Evolutionary conservation across 2,329 filamentous ascomycete species (phyloP).

Genomic region (Stagonosporopsis vannaccii): DNA sequence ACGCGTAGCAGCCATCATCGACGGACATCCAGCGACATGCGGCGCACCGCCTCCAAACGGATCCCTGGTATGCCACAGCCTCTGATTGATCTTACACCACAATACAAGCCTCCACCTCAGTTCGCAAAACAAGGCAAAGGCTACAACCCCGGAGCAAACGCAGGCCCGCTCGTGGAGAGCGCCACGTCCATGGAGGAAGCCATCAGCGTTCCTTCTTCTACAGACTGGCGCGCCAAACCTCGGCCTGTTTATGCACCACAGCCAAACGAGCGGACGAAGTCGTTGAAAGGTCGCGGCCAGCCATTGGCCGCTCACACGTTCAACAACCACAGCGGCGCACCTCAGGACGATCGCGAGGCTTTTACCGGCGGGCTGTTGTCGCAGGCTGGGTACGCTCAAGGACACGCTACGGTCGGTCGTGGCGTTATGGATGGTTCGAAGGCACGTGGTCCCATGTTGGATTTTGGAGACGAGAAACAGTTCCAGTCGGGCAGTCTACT

Average conservation of each 20-base stretch:
- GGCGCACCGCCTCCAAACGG: conserved; percentile 56
- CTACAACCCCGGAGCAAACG: conserved; percentile 44
- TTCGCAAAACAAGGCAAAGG: conserved; percentile 63
- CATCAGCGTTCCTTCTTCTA: conserved; percentile 52
- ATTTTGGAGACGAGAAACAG: conserved; percentile 50
- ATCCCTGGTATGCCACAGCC: conserved; percentile 61
- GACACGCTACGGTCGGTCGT: conserved; percentile 48
- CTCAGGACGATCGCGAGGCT: conserved; percentile 44
- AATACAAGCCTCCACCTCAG: conserved; percentile 70
- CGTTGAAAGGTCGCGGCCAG: conserved; percentile 45
- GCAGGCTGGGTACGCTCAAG: conserved; percentile 50
- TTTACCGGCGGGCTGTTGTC: conserved; percentile 57
- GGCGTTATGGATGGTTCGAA: conserved; percentile 56
- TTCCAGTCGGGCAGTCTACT: conserved; percentile 59
- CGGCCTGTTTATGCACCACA: conserved; percentile 38
- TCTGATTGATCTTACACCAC: conserved; percentile 71
- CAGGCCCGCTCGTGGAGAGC: conserved; percentile 55
- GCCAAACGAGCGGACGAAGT: conserved; percentile 43
- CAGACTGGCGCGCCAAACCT: conserved; percentile 54
- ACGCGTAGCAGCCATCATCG: conserved; percentile 42
- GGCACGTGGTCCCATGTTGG: conserved; percentile 55
- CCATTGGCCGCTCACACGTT: conserved; percentile 43
- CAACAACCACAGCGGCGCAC: conserved; percentile 42
- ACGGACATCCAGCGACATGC: conserved; percentile 49
- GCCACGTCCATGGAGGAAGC: conserved; percentile 55